Conservation (phyloP, 352 stramenopile genomes). For the Globisporangium yorkense region DNA sequence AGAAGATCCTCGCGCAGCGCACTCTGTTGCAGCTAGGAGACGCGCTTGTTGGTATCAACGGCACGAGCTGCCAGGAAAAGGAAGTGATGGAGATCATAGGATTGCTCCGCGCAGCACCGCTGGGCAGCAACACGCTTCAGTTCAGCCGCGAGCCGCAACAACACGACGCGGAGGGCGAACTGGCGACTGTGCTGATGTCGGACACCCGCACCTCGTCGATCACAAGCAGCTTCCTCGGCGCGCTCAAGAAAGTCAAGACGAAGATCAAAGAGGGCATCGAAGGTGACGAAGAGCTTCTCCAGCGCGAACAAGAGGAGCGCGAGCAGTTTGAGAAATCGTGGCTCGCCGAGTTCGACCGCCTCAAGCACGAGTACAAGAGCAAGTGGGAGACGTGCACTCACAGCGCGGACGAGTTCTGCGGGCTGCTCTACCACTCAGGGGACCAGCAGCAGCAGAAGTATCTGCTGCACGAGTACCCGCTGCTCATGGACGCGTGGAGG, state of each 20-base stretch:
- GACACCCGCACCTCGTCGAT: slow-evolving; percentile 12
- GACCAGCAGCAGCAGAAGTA: slow-evolving; percentile 38
- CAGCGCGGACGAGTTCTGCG: slow-evolving; percentile 62
- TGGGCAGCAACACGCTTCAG: slow-evolving; percentile 26
- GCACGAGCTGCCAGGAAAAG: slow-evolving; percentile 16
- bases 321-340: slow-evolving; percentile 48
- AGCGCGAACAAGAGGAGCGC: slow-evolving; percentile 33
- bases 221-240: slow-evolving; percentile 38
- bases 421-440: slow-evolving; percentile 44
- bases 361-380: slow-evolving; percentile 34
- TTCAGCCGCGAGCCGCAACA: slow-evolving; percentile 15
- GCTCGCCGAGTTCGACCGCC: slow-evolving; percentile 48
- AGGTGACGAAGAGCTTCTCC: slow-evolving; percentile 24
- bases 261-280: slow-evolving; percentile 55
- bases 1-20: slow-evolving; percentile 3
- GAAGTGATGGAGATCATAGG: slow-evolving; percentile 21
- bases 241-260: slow-evolving; percentile 47
- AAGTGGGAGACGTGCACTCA: slow-evolving; percentile 71
- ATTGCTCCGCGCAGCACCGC: slow-evolving; percentile 21
- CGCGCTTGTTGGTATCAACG: slow-evolving; percentile 28
- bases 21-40: slow-evolving; percentile 27
- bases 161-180: neutral
- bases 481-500: slow-evolving; percentile 54
- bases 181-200: neutral
- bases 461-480: slow-evolving; percentile 45